These are phyloP conservation scores for Trebouxia sp. DNA, from an alignment of 139 green algal species.

Conservation along the genomic window DNA sequence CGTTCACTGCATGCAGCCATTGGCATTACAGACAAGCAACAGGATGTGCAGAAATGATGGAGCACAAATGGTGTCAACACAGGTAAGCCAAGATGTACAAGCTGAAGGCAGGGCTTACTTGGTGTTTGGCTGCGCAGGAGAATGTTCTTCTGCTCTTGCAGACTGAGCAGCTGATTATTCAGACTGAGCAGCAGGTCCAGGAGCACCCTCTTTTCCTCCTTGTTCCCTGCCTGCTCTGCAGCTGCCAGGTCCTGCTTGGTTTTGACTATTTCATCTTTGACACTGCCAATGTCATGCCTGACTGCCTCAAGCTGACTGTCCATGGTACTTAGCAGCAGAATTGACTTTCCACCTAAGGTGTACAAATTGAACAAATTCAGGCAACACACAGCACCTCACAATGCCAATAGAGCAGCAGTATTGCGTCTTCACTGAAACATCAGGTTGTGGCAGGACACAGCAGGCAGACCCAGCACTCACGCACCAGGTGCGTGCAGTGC, in stretches of 20 bases:
- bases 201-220: neutral
- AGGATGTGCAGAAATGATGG: too few species aligned
- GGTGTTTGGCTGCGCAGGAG: neutral
- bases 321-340: slow-evolving; percentile 3
- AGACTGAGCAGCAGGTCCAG: neutral
- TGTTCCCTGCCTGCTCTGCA: neutral
- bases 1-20: too few species aligned
- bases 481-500: neutral
- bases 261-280: neutral
- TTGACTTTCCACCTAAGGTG: neutral
- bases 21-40: too few species aligned
- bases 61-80: neutral
- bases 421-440: neutral
- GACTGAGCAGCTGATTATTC: neutral
- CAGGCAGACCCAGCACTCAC: neutral
- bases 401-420: neutral
- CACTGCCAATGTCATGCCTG: neutral
- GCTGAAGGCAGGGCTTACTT: neutral
- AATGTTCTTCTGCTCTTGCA: neutral
- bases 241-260: neutral
- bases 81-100: neutral
- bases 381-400: neutral
- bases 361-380: neutral
- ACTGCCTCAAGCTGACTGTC: slow-evolving; percentile 1
- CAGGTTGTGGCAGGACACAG: neutral